Conservation (phyloP, 768 basidiomycete genomes). For the Trametes elegans region DNA sequence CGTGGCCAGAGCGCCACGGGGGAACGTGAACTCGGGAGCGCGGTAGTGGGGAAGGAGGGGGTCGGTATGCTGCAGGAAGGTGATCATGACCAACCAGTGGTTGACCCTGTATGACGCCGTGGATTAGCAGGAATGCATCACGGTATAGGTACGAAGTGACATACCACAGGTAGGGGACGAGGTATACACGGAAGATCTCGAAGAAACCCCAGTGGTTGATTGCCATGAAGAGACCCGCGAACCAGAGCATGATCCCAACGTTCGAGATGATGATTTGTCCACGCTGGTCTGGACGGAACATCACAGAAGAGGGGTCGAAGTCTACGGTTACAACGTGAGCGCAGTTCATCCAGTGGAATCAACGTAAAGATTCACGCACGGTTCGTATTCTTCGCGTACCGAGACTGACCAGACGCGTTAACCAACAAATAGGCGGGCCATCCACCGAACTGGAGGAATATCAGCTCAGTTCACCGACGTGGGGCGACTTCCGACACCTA, state of each 20-base stretch:
- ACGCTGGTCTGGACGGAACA: conserved; percentile 84
- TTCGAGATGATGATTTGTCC: conserved; percentile 79
- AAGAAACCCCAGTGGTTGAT: conserved; percentile 62
- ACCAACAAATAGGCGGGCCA: conserved; percentile 81
- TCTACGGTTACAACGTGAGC: conserved; percentile 37
- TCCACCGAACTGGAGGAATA: conserved; percentile 67
- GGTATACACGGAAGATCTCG: conserved; percentile 75
- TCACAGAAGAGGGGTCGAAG: conserved; percentile 72
- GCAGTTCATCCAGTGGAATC: background rate
- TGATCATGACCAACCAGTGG: conserved; percentile 96
- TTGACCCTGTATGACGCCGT: conserved; percentile 52
- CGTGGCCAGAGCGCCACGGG: conserved; percentile 89
- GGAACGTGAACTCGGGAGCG: conserved; percentile 84
- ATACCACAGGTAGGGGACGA: conserved; percentile 86
- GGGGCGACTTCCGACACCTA: conserved; percentile 36
- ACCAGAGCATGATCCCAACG: conserved; percentile 75
- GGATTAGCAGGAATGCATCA: background rate
- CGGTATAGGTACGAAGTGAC: background rate
- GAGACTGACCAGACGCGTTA: conserved; percentile 84
- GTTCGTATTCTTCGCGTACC: conserved; percentile 76
- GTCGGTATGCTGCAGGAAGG: conserved; percentile 98
- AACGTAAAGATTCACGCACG: conserved; percentile 50
- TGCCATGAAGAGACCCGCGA: conserved; percentile 54
- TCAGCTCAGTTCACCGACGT: too few relatives aligned
- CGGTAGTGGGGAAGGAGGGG: conserved; percentile 94